Conservation (phyloP, 805 yeast genomes). For the Metschnikowia kofuensis region DNA sequence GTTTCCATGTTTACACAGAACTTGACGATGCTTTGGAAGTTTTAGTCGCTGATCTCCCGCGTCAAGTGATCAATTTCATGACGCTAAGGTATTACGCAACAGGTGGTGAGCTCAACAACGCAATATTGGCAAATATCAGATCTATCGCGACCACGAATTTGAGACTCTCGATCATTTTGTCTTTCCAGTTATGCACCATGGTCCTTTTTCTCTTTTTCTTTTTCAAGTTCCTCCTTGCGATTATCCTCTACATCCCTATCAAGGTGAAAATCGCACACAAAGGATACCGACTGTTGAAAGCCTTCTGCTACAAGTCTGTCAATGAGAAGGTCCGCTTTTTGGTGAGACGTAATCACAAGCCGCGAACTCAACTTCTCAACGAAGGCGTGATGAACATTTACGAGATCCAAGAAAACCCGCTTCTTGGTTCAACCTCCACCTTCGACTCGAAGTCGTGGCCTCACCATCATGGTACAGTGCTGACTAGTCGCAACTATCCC, state of each 20-base stretch:
- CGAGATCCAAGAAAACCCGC: conserved; percentile 28
- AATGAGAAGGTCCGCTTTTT: conserved; percentile 54
- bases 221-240: conserved; percentile 51
- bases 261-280: conserved; percentile 40
- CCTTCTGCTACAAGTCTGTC: conserved; percentile 59
- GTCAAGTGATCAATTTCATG: conserved; percentile 80
- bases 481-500: neutral
- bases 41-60: conserved; percentile 77
- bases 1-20: conserved; percentile 63
- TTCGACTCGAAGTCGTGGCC: conserved; percentile 10
- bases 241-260: conserved; percentile 51
- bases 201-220: conserved; percentile 71
- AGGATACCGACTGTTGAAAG: conserved; percentile 48
- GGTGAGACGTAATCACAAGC: conserved; percentile 42
- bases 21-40: conserved; percentile 60
- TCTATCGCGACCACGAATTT: conserved; percentile 58
- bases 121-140: conserved; percentile 46
- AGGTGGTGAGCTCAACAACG: conserved; percentile 42
- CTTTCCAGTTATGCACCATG: conserved; percentile 75
- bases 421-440: conserved; percentile 19
- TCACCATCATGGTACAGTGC: neutral
- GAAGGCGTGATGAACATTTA: conserved; percentile 26
- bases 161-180: conserved; percentile 66
- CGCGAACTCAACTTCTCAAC: conserved; percentile 31
- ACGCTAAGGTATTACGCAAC: conserved; percentile 57